Evolutionary conservation across 2,329 filamentous ascomycete species (phyloP).

Genomic region (Pseudocercospora musae): DNA sequence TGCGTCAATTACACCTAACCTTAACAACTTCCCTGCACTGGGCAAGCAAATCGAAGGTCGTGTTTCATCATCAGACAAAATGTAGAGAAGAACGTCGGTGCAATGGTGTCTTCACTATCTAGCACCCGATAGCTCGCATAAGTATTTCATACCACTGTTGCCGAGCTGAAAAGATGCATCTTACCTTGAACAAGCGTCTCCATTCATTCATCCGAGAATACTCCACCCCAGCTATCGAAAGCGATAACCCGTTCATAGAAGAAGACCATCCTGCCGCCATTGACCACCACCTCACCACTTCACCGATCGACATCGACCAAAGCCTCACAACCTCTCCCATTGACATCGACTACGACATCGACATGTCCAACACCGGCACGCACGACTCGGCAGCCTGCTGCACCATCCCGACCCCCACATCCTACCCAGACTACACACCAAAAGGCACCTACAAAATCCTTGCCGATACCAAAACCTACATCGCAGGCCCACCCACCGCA

Average conservation of each 20-base stretch:
- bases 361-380: not conserved
- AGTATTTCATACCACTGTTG: not conserved
- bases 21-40: not conserved
- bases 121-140: not conserved
- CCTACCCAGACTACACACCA: conserved; percentile 3
- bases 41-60: not conserved
- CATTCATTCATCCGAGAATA: not conserved
- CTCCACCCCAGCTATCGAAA: not conserved
- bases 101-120: not conserved
- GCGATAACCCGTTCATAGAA: not conserved
- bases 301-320: not conserved
- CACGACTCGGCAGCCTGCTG: conserved; percentile 14
- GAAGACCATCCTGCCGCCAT: not conserved
- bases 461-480: conserved; percentile 8
- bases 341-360: not conserved
- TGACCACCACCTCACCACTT: not conserved
- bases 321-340: not conserved
- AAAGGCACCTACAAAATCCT: conserved; percentile 12
- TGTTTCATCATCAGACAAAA: conserved; percentile 1
- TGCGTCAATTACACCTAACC: not conserved
- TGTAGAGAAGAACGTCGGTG: not conserved
- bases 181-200: not conserved
- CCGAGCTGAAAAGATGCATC: not conserved
- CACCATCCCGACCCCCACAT: conserved; percentile 3
- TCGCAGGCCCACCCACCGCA: conserved; percentile 5